These are phyloP conservation scores for Alisma plantagoaquatica DNA, from an alignment of 106 monocot genomes.

Conservation along the genomic window DNA sequence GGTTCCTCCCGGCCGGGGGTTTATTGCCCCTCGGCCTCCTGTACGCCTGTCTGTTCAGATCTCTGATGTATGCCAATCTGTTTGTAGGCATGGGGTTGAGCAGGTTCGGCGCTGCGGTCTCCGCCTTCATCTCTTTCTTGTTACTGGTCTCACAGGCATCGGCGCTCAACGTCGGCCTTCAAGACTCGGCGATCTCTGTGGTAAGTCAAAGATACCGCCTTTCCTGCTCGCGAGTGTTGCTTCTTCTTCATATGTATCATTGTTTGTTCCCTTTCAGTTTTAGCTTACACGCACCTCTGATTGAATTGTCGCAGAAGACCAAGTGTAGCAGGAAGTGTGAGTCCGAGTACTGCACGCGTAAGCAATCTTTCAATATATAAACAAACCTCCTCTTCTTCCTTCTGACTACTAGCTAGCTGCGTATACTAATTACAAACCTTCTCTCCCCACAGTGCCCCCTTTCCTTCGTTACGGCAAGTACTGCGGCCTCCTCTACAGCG, in stretches of 20 bases:
- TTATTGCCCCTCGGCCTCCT: too few species aligned
- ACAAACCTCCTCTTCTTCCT: not conserved
- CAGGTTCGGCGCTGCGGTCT: too few species aligned
- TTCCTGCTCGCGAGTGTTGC: not conserved
- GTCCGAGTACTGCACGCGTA: slow-evolving; percentile 38
- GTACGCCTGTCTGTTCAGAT: too few species aligned
- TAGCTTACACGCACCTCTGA: not conserved
- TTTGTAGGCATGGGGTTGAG: too few species aligned
- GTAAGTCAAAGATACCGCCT: slow-evolving; percentile 4
- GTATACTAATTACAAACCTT: not conserved
- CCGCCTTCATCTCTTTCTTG: slow-evolving; percentile 1
- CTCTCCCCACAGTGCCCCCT: slow-evolving; percentile 42
- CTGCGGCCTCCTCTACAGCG: slow-evolving; percentile 80
- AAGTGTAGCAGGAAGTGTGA: slow-evolving; percentile 56
- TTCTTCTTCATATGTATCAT: not conserved
- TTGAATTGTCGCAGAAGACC: slow-evolving; percentile 21
- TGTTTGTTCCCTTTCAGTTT: not conserved
- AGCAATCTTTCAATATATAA: too few species aligned
- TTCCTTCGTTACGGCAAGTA: slow-evolving; percentile 88
- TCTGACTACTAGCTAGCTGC: not conserved
- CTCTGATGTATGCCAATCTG: too few species aligned
- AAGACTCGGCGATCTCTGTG: slow-evolving; percentile 11
- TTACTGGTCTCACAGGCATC: not conserved
- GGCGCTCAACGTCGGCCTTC: slow-evolving; percentile 49
- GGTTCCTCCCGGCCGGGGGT: too few species aligned